These are phyloP conservation scores for Candida pini DNA, from an alignment of 805 yeast genomes.

Conservation along the genomic window DNA sequence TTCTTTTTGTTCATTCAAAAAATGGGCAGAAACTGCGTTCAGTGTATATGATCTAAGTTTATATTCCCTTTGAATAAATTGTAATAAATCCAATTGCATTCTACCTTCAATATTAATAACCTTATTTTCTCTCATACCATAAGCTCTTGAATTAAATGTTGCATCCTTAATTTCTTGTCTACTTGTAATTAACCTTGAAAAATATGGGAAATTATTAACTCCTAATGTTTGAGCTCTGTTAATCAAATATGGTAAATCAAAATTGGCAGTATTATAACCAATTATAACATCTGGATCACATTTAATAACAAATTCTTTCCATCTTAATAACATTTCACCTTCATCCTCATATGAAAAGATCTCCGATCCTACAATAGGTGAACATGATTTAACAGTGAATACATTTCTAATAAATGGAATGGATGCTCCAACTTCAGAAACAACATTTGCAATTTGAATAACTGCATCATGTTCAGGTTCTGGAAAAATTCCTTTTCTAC, in stretches of 20 bases:
- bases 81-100: conserved; percentile 88
- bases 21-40: conserved; percentile 92
- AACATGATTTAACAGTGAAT: conserved; percentile 85
- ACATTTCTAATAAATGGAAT: conserved; percentile 92
- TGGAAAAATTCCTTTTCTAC: conserved; percentile 94
- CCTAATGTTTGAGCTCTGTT: conserved; percentile 79
- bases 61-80: conserved; percentile 90
- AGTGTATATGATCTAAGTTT: conserved; percentile 91
- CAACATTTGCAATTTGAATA: conserved; percentile 95
- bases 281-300: conserved; percentile 95
- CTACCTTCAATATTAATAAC: conserved; percentile 92
- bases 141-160: conserved; percentile 88
- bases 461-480: conserved; percentile 92
- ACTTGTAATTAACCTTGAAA: conserved; percentile 66
- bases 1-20: conserved; percentile 92
- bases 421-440: conserved; percentile 73
- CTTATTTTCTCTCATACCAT: conserved; percentile 92
- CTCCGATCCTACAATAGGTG: conserved; percentile 92
- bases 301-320: conserved; percentile 81
- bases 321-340: conserved; percentile 71
- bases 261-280: conserved; percentile 92
- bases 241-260: conserved; percentile 88
- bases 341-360: conserved; percentile 73
- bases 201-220: conserved; percentile 68
- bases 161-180: conserved; percentile 79